Conservation (phyloP, 148 eudicot genomes). For the Chenopodium berlandieri region DNA sequence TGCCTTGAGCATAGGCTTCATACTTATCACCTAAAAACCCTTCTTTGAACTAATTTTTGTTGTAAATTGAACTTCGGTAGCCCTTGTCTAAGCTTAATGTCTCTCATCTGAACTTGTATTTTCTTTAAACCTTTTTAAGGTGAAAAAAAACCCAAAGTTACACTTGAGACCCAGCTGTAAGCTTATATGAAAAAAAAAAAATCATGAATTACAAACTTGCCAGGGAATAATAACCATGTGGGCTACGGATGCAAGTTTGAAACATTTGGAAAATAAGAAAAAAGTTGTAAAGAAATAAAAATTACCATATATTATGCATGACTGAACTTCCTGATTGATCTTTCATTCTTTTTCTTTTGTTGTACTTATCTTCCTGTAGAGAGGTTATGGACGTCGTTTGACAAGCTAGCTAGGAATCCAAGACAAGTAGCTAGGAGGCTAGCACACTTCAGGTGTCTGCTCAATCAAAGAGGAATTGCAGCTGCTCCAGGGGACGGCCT, state of each 20-base stretch:
- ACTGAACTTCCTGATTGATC: neutral
- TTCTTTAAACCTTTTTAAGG: neutral
- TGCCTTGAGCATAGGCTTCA: neutral
- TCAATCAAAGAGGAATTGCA: slow-evolving; percentile 87
- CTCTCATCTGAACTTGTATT: neutral
- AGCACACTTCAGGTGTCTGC: slow-evolving; percentile 73
- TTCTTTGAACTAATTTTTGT: neutral
- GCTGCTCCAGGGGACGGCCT: slow-evolving; percentile 67
- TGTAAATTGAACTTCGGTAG: neutral
- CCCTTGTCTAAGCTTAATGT: neutral
- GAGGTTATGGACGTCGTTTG: slow-evolving; percentile 77
- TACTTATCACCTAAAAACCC: neutral
- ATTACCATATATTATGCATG: neutral
- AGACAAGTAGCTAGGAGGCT: slow-evolving; percentile 51
- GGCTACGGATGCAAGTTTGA: neutral
- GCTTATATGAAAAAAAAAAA: neutral
- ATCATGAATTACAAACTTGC: neutral
- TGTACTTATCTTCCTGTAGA: slow-evolving; percentile 33
- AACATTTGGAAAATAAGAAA: neutral
- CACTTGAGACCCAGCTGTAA: neutral
- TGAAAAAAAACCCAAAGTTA: neutral
- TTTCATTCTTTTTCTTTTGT: neutral
- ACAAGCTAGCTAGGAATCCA: slow-evolving; percentile 62
- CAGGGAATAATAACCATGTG: neutral
- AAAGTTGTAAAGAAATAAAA: neutral